Base-by-base conservation (phyloP, 2,329 filamentous ascomycete genomes). In the Pseudomassariella vexata region DNA sequence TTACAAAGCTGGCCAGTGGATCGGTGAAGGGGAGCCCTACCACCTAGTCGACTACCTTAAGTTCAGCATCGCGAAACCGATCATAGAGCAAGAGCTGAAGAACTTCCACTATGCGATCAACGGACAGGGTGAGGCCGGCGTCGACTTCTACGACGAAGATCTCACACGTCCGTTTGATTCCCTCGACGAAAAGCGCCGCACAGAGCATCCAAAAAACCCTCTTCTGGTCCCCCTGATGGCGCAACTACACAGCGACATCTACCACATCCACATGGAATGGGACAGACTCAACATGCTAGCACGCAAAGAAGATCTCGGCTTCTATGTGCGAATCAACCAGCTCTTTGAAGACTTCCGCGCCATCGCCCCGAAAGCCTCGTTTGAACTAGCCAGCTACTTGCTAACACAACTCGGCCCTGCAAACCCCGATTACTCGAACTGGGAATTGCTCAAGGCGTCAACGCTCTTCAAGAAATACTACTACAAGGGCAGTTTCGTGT, bases 21-120 rank as follows among this genome's bases (percentile, higher is more conserved):
- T 38, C 1, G 33, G 44, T 2, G 9, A 35, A 3, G 33, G 40
- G 8, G 35, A 52, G 12, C 43, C 52, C 0, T 51, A 44, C 2
- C 73, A 83, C 35, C 72, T 85, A 4, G 63, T 82, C 5, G 82
- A 87, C 46, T 64, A 68, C 22, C 57, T 86, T 6, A 78, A 73
- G 40, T 81, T 77, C 12, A 40, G 53, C 0, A 59, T 78, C 2
- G 68, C 75, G 0, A 52, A 65, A 9, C 52, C 57, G 0, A 50
- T 53, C 0, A 60, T 76, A 8, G 49, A 60, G 0, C 25, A 35
- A 1, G 62, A 62, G 16, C 42, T 70, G 3, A 32, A 50, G 0
- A 43, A 49, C 0, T 42, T 47, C 1, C 46, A 50, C 11, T n/a
- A n/a, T n/a, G n/a, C n/a, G n/a, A n/a, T n/a, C n/a, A n/a, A n/a